Base-by-base conservation (phyloP, 495 filamentous ascomycete species). In the Neurospora sp. region DNA sequence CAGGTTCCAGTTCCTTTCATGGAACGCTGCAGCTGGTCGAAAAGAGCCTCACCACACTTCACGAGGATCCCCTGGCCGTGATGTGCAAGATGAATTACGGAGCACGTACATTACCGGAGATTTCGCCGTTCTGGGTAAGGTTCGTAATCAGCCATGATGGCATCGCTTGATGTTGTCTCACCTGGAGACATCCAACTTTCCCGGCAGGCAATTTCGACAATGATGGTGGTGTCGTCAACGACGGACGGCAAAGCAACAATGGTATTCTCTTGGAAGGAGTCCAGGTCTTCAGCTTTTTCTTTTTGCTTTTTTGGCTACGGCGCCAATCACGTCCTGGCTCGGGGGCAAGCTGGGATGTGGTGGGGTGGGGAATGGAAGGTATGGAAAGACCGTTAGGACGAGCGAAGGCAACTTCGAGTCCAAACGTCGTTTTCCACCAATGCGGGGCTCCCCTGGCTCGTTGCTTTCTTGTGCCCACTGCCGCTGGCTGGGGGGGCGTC, bases 301-400 rank as follows among this genome's bases (percentile, higher is more conserved):
- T 18, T 65, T 65, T 35, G 53, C 47, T 31, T 59, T 59, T 59
- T 27, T 22, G 53, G 10, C 22, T 12, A 16, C 53, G 53, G 12
- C 27, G 53, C 53, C 53, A 35, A 65, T 35, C 53, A 65, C 53
- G 53, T 65, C 27, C 53, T 65, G 12, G 14, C 27, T 35, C 53
- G 53, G 53, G n/a, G 5, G 45, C 45, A 22, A 53, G 45, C 20
- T 35, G 53, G 53, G 53, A 37, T 65, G 14, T 65, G 53, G 53
- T 35, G 27, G 27, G 27, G 53, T 35, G 53, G 53, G 53, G 53
- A 35, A 65, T 65, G 27, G 53, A 65, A 65, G 53, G 53, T 27
- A 65, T 65, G 53, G 53, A 65, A 65, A 65, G 53, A 65, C 53
- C 53, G 53, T 65, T 65, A 65, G 53, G 53, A 65, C 53, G 53